These are phyloP conservation scores for Chiua sp. DNA, from an alignment of 1,284 basidiomycete species.

Conservation along the genomic window DNA sequence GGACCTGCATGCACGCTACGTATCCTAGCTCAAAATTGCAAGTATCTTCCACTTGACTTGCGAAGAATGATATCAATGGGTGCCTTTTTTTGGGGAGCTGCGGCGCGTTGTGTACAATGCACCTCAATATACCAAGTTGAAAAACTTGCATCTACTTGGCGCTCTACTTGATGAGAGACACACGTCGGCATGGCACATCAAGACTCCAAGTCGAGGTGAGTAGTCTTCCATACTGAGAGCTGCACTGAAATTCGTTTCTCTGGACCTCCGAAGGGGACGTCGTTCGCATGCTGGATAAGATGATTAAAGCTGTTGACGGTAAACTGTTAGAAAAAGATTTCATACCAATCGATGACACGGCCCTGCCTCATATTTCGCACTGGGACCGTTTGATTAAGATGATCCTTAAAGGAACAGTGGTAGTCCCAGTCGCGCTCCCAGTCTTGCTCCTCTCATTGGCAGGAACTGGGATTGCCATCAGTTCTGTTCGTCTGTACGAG, in stretches of 20 bases:
- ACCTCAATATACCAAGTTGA: conserved; percentile 20
- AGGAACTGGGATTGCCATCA: conserved; percentile 10
- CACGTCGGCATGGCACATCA: conserved; percentile 16
- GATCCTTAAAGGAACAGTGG: neutral
- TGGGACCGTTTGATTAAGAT: conserved; percentile 9
- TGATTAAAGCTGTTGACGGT: conserved; percentile 29
- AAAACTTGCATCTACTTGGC: conserved; percentile 22
- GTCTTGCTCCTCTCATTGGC: conserved; percentile 17
- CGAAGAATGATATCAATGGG: neutral
- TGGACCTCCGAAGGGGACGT: conserved; percentile 21
- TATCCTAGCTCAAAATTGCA: conserved; percentile 18
- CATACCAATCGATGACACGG: conserved; percentile 19
- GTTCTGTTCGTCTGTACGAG: conserved; percentile 15
- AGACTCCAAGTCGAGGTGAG: conserved; percentile 27
- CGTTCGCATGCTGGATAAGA: conserved; percentile 25
- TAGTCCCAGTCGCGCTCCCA: conserved; percentile 14
- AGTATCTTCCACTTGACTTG: neutral
- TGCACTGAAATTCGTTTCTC: neutral
- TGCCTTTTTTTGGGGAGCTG: conserved; percentile 10
- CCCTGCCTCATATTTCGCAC: conserved; percentile 18
- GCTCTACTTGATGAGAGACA: conserved; percentile 21
- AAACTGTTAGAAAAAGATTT: conserved; percentile 26
- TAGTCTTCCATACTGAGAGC: accelerated
- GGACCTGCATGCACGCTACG: conserved; percentile 28
- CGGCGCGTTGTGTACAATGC: neutral